These are phyloP conservation scores for Yarrowia deformans DNA, from an alignment of 805 yeast species.

Conservation along the genomic window DNA sequence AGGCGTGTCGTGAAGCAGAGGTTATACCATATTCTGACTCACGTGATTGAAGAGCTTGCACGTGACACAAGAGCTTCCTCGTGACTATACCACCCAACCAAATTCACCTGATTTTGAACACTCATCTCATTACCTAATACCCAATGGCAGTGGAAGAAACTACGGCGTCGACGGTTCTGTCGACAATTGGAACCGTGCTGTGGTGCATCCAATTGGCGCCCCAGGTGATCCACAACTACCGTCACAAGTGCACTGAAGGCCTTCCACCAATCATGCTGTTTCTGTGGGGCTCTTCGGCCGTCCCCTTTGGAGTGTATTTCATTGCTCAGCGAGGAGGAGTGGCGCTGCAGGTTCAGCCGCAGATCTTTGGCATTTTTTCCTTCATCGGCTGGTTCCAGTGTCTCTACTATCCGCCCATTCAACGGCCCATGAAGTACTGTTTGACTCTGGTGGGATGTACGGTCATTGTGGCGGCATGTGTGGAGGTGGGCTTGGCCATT, in stretches of 20 bases:
- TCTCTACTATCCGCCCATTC: slow-evolving; percentile 75
- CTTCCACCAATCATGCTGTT: slow-evolving; percentile 88
- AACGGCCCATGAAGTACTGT: slow-evolving; percentile 51
- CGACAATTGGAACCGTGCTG: slow-evolving; percentile 85
- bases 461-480: slow-evolving; percentile 58
- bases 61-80: background rate
- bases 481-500: slow-evolving; percentile 73
- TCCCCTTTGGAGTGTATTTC: slow-evolving; percentile 88
- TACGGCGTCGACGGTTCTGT: slow-evolving; percentile 73
- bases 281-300: slow-evolving; percentile 79
- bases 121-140: background rate
- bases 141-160: slow-evolving; percentile 40
- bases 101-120: background rate
- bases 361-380: slow-evolving; percentile 75
- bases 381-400: slow-evolving; percentile 71
- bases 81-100: no score
- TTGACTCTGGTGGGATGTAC: slow-evolving; percentile 52
- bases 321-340: slow-evolving; percentile 71
- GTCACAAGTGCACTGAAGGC: slow-evolving; percentile 81
- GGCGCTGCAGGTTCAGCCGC: slow-evolving; percentile 88
- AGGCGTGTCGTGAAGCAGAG: background rate
- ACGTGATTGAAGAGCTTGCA: background rate
- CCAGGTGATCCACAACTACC: slow-evolving; percentile 77
- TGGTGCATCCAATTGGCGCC: slow-evolving; percentile 95
- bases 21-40: background rate